Conservation (phyloP, 2,329 filamentous ascomycete genomes). For the Colletotrichum falcatum region DNA sequence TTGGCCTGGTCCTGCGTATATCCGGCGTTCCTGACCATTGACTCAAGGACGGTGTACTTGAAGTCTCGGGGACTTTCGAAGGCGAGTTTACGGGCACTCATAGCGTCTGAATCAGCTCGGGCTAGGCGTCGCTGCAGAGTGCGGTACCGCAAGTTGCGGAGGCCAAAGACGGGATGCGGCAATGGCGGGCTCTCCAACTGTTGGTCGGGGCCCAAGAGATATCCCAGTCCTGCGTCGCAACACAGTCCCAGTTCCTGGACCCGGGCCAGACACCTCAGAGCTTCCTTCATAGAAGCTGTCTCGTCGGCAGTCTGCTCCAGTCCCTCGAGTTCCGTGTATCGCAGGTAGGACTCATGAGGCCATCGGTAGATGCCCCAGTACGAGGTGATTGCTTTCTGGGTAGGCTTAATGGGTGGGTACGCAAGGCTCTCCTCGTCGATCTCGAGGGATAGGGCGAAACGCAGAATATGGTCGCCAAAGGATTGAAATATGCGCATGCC, state of each 20-base stretch:
- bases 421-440: conserved; percentile 66
- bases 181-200: conserved; percentile 58
- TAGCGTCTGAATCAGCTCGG: conserved; percentile 25
- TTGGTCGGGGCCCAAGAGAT: conserved; percentile 71
- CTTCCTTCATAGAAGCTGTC: conserved; percentile 69
- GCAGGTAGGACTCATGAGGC: conserved; percentile 69
- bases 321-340: conserved; percentile 68
- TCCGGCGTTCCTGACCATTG: conserved; percentile 54
- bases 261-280: conserved; percentile 66
- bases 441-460: conserved; percentile 77
- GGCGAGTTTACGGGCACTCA: conserved; percentile 43
- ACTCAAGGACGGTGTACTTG: conserved; percentile 49
- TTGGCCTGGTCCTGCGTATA: conserved; percentile 48
- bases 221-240: conserved; percentile 76
- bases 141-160: conserved; percentile 27
- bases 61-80: conserved; percentile 47
- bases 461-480: conserved; percentile 70
- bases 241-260: conserved; percentile 75
- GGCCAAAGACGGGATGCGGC: conserved; percentile 52
- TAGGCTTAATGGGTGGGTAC: conserved; percentile 66
- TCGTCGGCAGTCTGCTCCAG: conserved; percentile 75
- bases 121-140: conserved; percentile 36
- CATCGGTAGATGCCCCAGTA: conserved; percentile 76
- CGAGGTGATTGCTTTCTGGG: conserved; percentile 64
- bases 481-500: conserved; percentile 72